Percentiles rank a stretch among this genome's conserved stretches.
These are phyloP conservation scores for Penicillium paxilli DNA, from an alignment of 495 filamentous ascomycete genomes.

Conservation along the genomic window DNA sequence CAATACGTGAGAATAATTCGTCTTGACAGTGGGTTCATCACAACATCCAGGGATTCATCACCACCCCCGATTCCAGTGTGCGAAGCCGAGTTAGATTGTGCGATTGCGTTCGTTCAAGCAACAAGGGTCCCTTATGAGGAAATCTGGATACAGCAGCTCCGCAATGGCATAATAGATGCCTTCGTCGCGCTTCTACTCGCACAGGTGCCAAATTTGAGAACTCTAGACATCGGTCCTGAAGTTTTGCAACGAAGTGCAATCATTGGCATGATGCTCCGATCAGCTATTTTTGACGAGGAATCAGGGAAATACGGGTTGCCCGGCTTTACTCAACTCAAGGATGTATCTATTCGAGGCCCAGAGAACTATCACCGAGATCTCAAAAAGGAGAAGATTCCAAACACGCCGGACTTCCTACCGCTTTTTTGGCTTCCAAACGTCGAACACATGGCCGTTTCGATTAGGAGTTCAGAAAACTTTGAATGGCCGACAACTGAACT, in stretches of 20 bases:
- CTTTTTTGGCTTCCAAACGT: neutral
- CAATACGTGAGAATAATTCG: neutral
- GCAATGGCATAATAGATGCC: slow-evolving; percentile 1
- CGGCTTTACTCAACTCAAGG: neutral
- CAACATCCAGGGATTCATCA: neutral
- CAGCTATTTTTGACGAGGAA: neutral
- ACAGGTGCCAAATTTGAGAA: slow-evolving; percentile 1
- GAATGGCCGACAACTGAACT: neutral
- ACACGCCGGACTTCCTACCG: neutral
- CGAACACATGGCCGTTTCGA: neutral
- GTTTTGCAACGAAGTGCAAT: neutral
- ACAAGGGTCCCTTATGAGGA: neutral
- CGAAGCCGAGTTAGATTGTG: neutral
- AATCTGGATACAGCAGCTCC: neutral
- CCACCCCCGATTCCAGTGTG: neutral
- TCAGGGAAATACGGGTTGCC: neutral
- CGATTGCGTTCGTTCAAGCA: neutral
- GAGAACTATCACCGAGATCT: no score
- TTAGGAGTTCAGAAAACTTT: neutral
- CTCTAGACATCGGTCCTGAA: neutral
- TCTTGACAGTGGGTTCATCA: neutral
- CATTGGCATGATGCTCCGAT: slow-evolving; percentile 1
- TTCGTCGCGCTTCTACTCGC: neutral
- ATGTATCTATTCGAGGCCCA: neutral
- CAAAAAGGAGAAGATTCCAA: neutral